Conservation (phyloP, 805 yeast genomes). For the Candida silvicultrix region DNA sequence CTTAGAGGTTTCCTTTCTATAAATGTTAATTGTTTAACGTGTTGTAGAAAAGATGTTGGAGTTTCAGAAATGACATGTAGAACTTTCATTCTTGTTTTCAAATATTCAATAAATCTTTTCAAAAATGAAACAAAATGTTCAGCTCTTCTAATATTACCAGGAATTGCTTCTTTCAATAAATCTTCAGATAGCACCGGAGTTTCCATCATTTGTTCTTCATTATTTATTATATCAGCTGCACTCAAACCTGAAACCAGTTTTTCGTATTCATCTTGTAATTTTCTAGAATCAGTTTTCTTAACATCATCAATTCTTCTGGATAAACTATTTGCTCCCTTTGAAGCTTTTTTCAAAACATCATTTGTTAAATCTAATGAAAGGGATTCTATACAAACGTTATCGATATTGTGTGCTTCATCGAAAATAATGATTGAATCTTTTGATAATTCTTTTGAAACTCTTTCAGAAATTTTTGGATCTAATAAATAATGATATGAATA, state of each 20-base stretch:
- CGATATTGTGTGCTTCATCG: constrained; percentile 98
- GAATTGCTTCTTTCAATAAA: constrained; percentile 84
- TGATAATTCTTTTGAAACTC: constrained; percentile 88
- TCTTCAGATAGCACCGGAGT: constrained; percentile 87
- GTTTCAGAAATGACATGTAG: constrained; percentile 97
- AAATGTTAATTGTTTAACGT: constrained; percentile 85
- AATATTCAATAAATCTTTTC: constrained; percentile 86
- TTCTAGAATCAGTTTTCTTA: constrained; percentile 74
- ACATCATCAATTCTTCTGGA: constrained; percentile 81
- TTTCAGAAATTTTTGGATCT: constrained; percentile 95
- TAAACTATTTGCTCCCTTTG: constrained; percentile 77
- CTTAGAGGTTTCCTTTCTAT: constrained; percentile 88
- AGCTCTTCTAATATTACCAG: constrained; percentile 95
- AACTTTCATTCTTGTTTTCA: constrained; percentile 96
- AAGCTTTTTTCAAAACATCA: constrained; percentile 78
- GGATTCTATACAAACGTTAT: constrained; percentile 97
- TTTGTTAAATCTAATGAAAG: constrained; percentile 88
- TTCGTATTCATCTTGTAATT: constrained; percentile 85
- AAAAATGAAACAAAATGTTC: constrained; percentile 94
- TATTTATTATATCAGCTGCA: constrained; percentile 65
- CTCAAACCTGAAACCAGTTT: constrained; percentile 85
- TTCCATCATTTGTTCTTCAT: constrained; percentile 67
- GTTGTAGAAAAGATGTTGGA: constrained; percentile 87
- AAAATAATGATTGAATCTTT: constrained; percentile 91
- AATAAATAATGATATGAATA: constrained; percentile 94